Evolutionary conservation across 2,329 filamentous ascomycete species (phyloP).

Genomic region (Trichophyton benhamiae): DNA sequence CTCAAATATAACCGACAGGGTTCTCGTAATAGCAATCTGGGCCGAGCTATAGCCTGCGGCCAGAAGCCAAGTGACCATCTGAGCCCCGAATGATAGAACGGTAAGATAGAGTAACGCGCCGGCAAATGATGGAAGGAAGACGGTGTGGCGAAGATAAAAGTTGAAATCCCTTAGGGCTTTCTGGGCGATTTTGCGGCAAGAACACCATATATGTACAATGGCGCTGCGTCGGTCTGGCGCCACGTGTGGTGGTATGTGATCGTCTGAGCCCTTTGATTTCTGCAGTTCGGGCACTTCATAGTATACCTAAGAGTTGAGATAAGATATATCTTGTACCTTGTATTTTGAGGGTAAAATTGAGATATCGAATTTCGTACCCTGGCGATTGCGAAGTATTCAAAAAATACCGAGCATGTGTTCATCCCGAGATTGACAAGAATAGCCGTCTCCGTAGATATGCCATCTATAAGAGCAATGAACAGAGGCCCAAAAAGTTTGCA

Average conservation of each 20-base stretch:
- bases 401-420: slow-evolving; percentile 30
- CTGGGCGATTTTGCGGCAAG: too few species aligned
- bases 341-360: too few species aligned
- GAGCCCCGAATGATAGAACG: slow-evolving; percentile 42
- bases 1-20: slow-evolving; percentile 40
- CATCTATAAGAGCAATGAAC: slow-evolving; percentile 37
- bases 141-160: slow-evolving; percentile 25
- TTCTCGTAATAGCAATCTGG: slow-evolving; percentile 37
- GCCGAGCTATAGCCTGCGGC: slow-evolving; percentile 38
- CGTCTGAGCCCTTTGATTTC: neutral
- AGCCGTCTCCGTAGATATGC: slow-evolving; percentile 34
- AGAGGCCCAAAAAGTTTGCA: slow-evolving; percentile 46
- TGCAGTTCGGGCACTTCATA: neutral
- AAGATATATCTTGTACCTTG: too few species aligned
- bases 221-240: too few species aligned
- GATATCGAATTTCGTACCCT: slow-evolving; percentile 15
- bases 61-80: slow-evolving; percentile 46
- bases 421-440: slow-evolving; percentile 37
- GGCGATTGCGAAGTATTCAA: slow-evolving; percentile 33
- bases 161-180: slow-evolving; percentile 14
- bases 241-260: too few species aligned
- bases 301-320: neutral
- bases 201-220: too few species aligned
- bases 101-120: slow-evolving; percentile 43
- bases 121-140: slow-evolving; percentile 38